A percentile compares a stretch with the other conserved stretches of the same genome.
These are phyloP conservation scores for Lagenidium sp. DNA, from an alignment of 352 stramenopile genomes.

Conservation along the genomic window DNA sequence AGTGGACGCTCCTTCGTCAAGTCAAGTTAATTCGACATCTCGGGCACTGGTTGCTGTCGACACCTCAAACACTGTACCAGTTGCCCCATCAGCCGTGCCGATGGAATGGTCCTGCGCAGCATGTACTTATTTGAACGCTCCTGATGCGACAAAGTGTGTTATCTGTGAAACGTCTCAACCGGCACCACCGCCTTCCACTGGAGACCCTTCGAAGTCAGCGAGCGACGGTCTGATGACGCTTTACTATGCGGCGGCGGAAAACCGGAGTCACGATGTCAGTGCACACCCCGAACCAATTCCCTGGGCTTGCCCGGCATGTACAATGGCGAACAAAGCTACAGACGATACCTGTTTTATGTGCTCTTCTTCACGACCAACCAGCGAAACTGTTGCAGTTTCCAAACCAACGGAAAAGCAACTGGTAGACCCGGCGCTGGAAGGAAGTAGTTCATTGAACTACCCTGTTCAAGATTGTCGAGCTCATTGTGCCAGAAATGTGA, in stretches of 20 bases:
- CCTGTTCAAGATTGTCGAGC: too few species aligned
- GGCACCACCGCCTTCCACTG: too few species aligned
- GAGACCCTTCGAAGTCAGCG: background rate
- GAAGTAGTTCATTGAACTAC: too few species aligned
- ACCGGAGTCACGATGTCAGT: too few species aligned
- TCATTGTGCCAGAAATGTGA: too few species aligned
- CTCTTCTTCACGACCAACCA: constrained; percentile 32
- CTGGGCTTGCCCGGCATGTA: constrained; percentile 64
- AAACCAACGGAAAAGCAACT: too few species aligned
- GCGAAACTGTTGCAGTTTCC: too few species aligned
- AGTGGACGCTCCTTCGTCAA: too few species aligned
- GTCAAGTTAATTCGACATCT: too few species aligned
- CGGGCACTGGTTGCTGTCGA: constrained; percentile 37
- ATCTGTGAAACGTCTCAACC: constrained; percentile 58
- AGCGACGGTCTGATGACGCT: constrained; percentile 55
- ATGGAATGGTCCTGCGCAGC: constrained; percentile 73
- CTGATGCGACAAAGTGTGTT: constrained; percentile 45
- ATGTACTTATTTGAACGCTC: constrained; percentile 70
- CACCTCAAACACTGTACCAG: constrained; percentile 1
- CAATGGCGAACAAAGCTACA: constrained; percentile 62
- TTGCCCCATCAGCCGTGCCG: constrained; percentile 6
- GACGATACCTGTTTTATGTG: constrained; percentile 69
- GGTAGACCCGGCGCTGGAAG: too few species aligned
- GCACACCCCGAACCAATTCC: too few species aligned
- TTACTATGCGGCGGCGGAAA: constrained; percentile 56